These are phyloP conservation scores for Lyophyllum decastes DNA, from an alignment of 768 basidiomycete species.

Conservation along the genomic window DNA sequence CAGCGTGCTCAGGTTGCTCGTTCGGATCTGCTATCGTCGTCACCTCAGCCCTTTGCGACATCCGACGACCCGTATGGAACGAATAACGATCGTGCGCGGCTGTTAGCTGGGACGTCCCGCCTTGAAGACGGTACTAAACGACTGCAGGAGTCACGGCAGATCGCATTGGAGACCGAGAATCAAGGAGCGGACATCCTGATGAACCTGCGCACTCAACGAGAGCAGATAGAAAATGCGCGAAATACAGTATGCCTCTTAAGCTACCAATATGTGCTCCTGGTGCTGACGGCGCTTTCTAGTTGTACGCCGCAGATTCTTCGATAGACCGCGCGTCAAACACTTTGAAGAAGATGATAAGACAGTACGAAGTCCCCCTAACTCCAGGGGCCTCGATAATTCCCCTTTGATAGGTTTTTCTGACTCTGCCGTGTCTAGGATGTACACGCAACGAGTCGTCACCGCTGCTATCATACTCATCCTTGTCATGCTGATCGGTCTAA, in stretches of 20 bases:
- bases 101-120: conserved; percentile 76
- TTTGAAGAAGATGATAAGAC: conserved; percentile 92
- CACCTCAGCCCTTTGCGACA: conserved; percentile 39
- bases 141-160: conserved; percentile 85
- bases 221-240: conserved; percentile 92
- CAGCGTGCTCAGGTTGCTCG: conserved; percentile 70
- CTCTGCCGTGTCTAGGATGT: conserved; percentile 82
- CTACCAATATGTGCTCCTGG: not conserved
- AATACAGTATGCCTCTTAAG: conserved; percentile 66
- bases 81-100: conserved; percentile 72
- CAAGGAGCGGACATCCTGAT: conserved; percentile 91
- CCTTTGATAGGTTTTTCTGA: conserved; percentile 36
- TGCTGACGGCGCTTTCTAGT: conserved; percentile 41
- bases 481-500: conserved; percentile 77
- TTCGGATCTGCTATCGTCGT: conserved; percentile 72
- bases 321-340: conserved; percentile 93
- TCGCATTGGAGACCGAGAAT: conserved; percentile 95
- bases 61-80: conserved; percentile 83
- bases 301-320: conserved; percentile 81
- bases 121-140: conserved; percentile 85
- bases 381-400: conserved; percentile 14
- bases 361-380: conserved; percentile 52
- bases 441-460: conserved; percentile 91
- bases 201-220: conserved; percentile 84
- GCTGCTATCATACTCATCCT: conserved; percentile 85